Percentiles rank a stretch among this genome's conserved stretches.
phyloP scores from a whole-genome alignment of 2,329 filamentous ascomycete species.

The Cladosporium sp. region DNA sequence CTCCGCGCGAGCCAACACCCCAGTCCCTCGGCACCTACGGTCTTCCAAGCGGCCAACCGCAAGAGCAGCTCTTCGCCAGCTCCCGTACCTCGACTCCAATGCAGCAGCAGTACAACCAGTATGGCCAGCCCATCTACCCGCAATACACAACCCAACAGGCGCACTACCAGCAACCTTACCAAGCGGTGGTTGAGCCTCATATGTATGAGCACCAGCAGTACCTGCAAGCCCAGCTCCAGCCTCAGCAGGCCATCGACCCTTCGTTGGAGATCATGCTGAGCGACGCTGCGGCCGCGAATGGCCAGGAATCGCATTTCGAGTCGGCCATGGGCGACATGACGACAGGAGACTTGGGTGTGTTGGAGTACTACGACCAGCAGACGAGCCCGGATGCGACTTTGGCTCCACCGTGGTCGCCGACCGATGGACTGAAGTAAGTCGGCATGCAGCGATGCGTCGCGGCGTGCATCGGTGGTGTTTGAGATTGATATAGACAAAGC shows the following conservation, averaged over 20 bases:
- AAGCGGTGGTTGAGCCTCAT: conserved; percentile 14
- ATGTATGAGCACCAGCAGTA: conserved; percentile 30
- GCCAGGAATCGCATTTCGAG: conserved; percentile 26
- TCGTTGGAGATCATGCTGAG: conserved; percentile 23
- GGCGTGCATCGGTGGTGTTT: no score
- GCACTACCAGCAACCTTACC: conserved; percentile 18
- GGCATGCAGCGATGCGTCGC: no score
- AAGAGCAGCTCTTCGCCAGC: conserved; percentile 25
- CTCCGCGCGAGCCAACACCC: conserved; percentile 25
- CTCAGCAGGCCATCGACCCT: conserved; percentile 29
- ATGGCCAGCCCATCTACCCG: conserved; percentile 21
- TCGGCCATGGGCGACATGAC: conserved; percentile 26
- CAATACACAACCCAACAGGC: conserved; percentile 18
- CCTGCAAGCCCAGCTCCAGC: conserved; percentile 26
- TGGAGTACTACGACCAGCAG: conserved; percentile 25
- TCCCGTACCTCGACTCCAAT: conserved; percentile 28
- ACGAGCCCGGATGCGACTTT: conserved; percentile 24
- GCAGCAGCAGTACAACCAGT: conserved; percentile 24
- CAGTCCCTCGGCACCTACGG: conserved; percentile 28
- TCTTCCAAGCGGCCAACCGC: conserved; percentile 28
- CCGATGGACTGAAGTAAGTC: conserved; percentile 14
- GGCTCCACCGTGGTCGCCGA: conserved; percentile 23
- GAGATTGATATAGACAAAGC: no score
- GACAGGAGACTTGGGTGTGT: conserved; percentile 13
- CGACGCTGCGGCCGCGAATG: conserved; percentile 15